Base-by-base conservation (phyloP, 1,284 basidiomycete species). In the Ceratobasidium sp. region DNA sequence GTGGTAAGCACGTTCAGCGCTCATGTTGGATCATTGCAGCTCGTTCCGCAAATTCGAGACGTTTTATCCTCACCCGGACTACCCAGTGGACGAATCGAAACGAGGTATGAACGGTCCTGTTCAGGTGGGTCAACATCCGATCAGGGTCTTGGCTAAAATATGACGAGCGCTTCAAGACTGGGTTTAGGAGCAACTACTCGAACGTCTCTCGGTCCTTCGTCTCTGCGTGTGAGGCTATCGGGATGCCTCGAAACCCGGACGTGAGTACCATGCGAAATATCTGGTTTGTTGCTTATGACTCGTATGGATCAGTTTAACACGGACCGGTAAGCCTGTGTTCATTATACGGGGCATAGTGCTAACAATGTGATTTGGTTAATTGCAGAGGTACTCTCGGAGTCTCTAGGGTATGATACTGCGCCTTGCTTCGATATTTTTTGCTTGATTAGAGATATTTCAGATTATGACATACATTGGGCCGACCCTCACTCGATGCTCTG, bases 21-120 rank as follows among this genome's bases (percentile, higher is more conserved):
- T 33, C 33, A 33, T 33, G n/a, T 52, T 46, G 76, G 38, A 54
- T 40, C 13, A 61, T 10, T 59, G 33, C 67, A 92, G 91, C 15
- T 92, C 91, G 79, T 90, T 92, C 81, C 85, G 82, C 48, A 92
- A 91, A 81, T 91, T 91, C 62, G 91, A 92, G 82, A 86, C 74
- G 23, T 78, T 71, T 46, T 54, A 67, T 15, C 68, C 65, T 44
- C 59, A 61, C 59, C 52, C 59, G 17, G 57, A 54, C 59, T 64
- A 69, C 54, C 75, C 62, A 26, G 26, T 61, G 38, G 66, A 78
- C 42, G n/a, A 44, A 59, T 74, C 71, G 13, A 62, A 74, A 26
- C 57, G 71, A 64, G 71, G 71, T 13, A 64, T 38, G 4, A 15
- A 74, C 13, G 71, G 71, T 9, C 71, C 71, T 10, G 26, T 74